These are phyloP conservation scores for Borealophlyctis nickersoniae DNA, from an alignment of 192 early-diverging fungal genomes.

Conservation along the genomic window DNA sequence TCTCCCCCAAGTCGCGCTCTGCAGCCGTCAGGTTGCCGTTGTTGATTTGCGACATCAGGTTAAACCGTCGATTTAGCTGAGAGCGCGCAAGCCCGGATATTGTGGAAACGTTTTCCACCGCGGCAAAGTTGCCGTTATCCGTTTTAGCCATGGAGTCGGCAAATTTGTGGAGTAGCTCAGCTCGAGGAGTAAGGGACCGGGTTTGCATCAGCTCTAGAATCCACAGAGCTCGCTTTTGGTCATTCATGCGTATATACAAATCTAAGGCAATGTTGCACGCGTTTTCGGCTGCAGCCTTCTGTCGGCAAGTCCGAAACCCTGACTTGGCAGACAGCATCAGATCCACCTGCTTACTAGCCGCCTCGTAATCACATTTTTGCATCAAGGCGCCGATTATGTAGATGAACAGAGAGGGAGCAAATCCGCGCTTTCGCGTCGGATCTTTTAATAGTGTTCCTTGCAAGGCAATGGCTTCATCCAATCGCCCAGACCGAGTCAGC, in stretches of 20 bases:
- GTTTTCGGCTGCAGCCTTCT: background rate
- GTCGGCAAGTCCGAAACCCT: background rate
- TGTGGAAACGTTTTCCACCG: background rate
- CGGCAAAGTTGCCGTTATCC: background rate
- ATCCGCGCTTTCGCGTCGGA: background rate
- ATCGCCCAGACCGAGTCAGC: background rate
- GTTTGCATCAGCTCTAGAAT: background rate
- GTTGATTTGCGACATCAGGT: no score
- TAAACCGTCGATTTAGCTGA: no score
- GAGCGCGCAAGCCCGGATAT: background rate
- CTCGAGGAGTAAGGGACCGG: no score
- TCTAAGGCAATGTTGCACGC: background rate
- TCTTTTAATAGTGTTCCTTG: background rate
- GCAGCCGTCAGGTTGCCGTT: background rate
- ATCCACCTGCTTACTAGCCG: background rate
- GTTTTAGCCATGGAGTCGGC: no score
- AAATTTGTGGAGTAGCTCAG: no score
- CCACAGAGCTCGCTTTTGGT: background rate
- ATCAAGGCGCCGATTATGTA: background rate
- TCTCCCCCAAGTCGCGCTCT: background rate
- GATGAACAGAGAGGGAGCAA: background rate
- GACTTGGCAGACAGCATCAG: background rate
- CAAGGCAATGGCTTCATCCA: background rate
- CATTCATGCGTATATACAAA: background rate
- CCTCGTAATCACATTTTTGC: background rate